Percentiles rank a stretch among this genome's conserved stretches.
Conservation (phyloP, 306 rosid species). For the Alnus rubra region DNA sequence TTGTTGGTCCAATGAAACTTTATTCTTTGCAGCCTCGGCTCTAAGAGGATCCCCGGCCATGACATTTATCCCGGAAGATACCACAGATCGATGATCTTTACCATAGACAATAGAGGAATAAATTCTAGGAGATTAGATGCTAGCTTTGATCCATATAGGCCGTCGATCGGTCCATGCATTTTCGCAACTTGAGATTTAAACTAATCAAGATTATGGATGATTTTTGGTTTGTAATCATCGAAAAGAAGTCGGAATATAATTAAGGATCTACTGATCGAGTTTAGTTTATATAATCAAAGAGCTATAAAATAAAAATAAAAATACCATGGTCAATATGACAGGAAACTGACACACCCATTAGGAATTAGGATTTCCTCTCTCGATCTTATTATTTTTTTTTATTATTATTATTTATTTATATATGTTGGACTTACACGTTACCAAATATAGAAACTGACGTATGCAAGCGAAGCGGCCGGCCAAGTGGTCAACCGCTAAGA, state of each 20-base stretch:
- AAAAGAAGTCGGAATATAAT: neutral
- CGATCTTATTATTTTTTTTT: neutral
- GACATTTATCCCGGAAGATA: neutral
- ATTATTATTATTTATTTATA: neutral
- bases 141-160: constrained; percentile 36
- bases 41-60: constrained; percentile 3
- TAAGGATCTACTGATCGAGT: no score
- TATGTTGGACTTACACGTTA: neutral
- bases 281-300: no score
- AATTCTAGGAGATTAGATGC: constrained; percentile 39
- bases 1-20: constrained; percentile 16
- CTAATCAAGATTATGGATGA: constrained; percentile 23
- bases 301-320: no score
- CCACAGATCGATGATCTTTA: neutral
- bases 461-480: neutral
- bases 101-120: constrained; percentile 10
- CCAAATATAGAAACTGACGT: neutral
- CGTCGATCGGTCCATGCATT: constrained; percentile 34
- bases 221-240: neutral
- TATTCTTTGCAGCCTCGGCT: constrained; percentile 13
- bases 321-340: no score
- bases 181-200: constrained; percentile 26
- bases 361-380: neutral
- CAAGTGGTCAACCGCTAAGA: constrained; percentile 18
- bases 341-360: no score